Evolutionary conservation across 257 asterid genomes (phyloP).

Genomic region (Solanum chilense): DNA sequence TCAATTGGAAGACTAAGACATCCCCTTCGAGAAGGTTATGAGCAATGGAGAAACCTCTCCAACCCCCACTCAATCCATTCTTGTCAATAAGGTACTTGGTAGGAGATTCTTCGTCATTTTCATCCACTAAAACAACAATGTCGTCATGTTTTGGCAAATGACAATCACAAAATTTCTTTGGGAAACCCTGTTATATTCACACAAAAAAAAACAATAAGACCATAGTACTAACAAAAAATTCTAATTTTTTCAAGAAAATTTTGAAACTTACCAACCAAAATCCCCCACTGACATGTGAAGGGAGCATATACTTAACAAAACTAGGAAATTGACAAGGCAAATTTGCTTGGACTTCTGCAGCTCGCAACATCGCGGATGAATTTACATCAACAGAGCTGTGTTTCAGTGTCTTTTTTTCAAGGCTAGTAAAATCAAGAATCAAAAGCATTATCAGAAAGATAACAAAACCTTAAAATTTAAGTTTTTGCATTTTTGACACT

Average conservation of each 20-base stretch:
- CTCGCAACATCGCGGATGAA: constrained; percentile 21
- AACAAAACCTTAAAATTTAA: neutral
- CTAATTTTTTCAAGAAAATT: neutral
- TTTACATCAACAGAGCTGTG: constrained; percentile 1
- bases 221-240: neutral
- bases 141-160: constrained; percentile 53
- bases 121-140: constrained; percentile 37
- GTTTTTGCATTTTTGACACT: neutral
- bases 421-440: constrained; percentile 9
- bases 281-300: constrained; percentile 45
- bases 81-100: constrained; percentile 32
- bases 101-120: constrained; percentile 22
- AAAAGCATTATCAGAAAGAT: neutral
- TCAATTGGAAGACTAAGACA: constrained; percentile 47
- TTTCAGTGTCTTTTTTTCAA: constrained; percentile 6
- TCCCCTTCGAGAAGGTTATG: constrained; percentile 64
- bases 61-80: constrained; percentile 52
- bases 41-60: constrained; percentile 58
- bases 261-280: constrained; percentile 48
- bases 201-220: neutral
- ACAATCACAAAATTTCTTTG: constrained; percentile 27
- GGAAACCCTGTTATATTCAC: constrained; percentile 30
- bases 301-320: constrained; percentile 38
- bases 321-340: constrained; percentile 28
- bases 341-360: constrained; percentile 28